Conservation (phyloP, 2,329 filamentous ascomycete genomes). For the Clarireedia homoeocarpa region DNA sequence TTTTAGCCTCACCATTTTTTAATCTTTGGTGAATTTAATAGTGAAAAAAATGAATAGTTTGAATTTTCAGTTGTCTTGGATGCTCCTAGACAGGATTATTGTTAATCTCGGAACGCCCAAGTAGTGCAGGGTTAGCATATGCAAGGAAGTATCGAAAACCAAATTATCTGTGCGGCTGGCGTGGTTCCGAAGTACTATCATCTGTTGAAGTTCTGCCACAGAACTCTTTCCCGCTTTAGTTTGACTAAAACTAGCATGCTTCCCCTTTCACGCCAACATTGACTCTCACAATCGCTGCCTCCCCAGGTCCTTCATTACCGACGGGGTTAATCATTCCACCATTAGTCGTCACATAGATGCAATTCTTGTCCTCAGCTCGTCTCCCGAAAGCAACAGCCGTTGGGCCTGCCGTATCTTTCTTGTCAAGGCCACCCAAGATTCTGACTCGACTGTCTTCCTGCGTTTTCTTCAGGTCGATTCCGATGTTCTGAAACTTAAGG, state of each 20-base stretch:
- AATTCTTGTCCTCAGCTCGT: not conserved
- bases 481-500: not conserved
- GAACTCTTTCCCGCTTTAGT: not conserved
- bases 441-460: not conserved
- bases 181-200: not conserved
- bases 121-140: too few species aligned
- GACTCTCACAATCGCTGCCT: not conserved
- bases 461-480: not conserved
- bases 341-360: slow-evolving; percentile 4
- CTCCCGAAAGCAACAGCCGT: slow-evolving; percentile 1
- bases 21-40: too few species aligned
- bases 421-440: not conserved
- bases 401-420: not conserved
- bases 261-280: not conserved
- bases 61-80: too few species aligned
- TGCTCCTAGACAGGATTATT: too few species aligned
- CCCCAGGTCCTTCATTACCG: not conserved
- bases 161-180: not conserved
- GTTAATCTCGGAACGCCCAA: too few species aligned
- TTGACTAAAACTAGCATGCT: not conserved
- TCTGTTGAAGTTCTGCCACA: not conserved
- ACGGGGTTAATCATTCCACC: not conserved
- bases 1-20: too few species aligned
- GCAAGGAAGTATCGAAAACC: not conserved
- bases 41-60: too few species aligned